A percentile compares a stretch with the other conserved stretches of the same genome.
Conservation (phyloP, 1,284 basidiomycete genomes). For the Naganishia sp. region DNA sequence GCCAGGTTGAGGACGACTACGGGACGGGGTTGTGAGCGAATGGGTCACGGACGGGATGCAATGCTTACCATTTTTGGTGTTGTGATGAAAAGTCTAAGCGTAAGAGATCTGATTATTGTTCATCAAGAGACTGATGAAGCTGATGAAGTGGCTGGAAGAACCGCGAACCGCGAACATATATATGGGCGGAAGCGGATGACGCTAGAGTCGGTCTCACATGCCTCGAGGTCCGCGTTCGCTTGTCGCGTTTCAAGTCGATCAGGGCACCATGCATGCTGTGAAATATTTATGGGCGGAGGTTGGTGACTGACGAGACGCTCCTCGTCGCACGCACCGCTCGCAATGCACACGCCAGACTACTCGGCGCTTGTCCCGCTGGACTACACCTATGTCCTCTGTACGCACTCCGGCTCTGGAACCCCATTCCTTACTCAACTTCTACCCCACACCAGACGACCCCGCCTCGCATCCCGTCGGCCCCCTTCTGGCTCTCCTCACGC, state of each 20-base stretch:
- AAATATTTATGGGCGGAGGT: neutral
- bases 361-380: constrained; percentile 29
- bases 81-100: neutral
- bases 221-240: neutral
- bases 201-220: constrained; percentile 3
- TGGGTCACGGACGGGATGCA: neutral
- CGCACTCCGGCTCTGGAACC: neutral
- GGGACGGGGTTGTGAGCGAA: neutral
- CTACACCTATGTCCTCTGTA: constrained; percentile 33
- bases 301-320: neutral
- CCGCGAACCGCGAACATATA: neutral
- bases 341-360: neutral
- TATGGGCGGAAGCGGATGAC: constrained; percentile 9
- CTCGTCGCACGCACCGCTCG: neutral
- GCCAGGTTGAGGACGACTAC: constrained; percentile 58
- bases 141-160: neutral
- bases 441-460: constrained; percentile 38
- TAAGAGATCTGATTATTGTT: neutral
- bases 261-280: neutral
- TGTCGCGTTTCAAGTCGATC: neutral
- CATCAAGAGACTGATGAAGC: neutral
- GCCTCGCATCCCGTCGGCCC: constrained; percentile 43
- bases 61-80: neutral
- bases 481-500: constrained; percentile 49
- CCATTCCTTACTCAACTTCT: neutral